Evolutionary conservation across 768 basidiomycete species (phyloP).

Genomic region (Boletus patriciae): DNA sequence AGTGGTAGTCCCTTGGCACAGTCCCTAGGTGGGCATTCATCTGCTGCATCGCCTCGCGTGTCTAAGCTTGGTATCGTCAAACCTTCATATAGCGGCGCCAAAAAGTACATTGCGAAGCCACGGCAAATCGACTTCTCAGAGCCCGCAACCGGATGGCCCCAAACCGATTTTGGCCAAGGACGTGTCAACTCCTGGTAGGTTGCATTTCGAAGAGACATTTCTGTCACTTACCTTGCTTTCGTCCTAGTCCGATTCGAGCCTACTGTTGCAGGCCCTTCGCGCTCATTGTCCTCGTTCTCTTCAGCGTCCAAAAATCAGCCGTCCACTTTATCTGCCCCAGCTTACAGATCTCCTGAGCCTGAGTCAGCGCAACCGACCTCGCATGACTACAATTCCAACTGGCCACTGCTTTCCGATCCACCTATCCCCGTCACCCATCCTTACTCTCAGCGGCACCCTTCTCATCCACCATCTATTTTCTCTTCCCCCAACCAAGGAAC

Average conservation of each 20-base stretch:
- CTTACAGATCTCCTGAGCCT: constrained; percentile 9
- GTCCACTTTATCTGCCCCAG: neutral
- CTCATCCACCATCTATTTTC: constrained; percentile 18
- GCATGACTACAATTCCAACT: neutral
- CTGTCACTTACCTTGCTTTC: constrained; percentile 3
- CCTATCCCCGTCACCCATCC: constrained; percentile 24
- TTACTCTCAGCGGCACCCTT: constrained; percentile 16
- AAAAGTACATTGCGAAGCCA: constrained; percentile 10
- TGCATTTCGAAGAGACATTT: neutral
- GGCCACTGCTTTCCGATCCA: constrained; percentile 13
- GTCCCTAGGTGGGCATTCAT: constrained; percentile 24
- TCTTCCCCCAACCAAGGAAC: constrained; percentile 17
- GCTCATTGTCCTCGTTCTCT: constrained; percentile 5
- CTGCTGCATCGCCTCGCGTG: neutral
- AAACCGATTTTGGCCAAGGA: neutral
- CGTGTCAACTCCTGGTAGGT: constrained; percentile 15
- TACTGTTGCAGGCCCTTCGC: constrained; percentile 10
- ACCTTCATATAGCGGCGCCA: constrained; percentile 3
- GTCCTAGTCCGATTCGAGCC: constrained; percentile 12
- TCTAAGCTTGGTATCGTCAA: constrained; percentile 10
- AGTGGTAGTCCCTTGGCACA: constrained; percentile 1
- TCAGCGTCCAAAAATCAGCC: constrained; percentile 12
- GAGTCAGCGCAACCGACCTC: constrained; percentile 3
- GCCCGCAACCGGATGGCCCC: constrained; percentile 3
- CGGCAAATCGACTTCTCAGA: constrained; percentile 8